Base-by-base conservation (phyloP, 768 basidiomycete genomes). In the Imleria badia region DNA sequence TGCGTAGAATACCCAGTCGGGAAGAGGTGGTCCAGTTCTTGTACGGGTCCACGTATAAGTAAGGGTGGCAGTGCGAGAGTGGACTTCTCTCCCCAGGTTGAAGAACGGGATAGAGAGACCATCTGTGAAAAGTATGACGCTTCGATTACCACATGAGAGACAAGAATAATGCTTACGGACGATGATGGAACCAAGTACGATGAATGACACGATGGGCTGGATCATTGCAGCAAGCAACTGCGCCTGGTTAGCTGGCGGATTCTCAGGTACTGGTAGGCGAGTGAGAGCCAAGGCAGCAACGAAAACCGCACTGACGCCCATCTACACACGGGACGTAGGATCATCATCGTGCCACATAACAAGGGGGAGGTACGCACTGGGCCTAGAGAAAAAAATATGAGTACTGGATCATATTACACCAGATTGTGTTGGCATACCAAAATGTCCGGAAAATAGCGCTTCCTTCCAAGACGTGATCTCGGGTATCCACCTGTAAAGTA, bases 241-340 rank as follows among this genome's bases (percentile, higher is more conserved):
- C 44, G 83, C 76, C 61, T 90, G 86, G 40, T 78, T 80, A 49
- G 76, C 72, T 0, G 91, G 88, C 0, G 91, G 88, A 50, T 73
- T 66, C 3, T 74, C 68, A 1, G 87, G 83, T 11, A 61, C 65
- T 6, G 87, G 82, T 0, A 94, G 75, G 47, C 79, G 81, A 22
- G 78, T 78, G 10, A 84, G 67, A 5, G 92, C 90, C 26, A 93
- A 70, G 0, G 84, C 86, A 11, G 88, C 85, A 51, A 98, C 87
- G 69, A 98, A 99, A 42, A 98, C 77, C 7, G 96, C 89, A 0
- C 88, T 85, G 22, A 97, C 94, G 48, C 95, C 95, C 90, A 97
- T 94, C 78, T 93, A 71, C 7, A 56, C 54, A 52, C 1, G 23
- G 13, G 45, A 35, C 12, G 38, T 44, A 15, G 5, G 6, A 35